Base-by-base conservation (phyloP, 2,329 filamentous ascomycete species). In the Pleomassaria siparia region DNA sequence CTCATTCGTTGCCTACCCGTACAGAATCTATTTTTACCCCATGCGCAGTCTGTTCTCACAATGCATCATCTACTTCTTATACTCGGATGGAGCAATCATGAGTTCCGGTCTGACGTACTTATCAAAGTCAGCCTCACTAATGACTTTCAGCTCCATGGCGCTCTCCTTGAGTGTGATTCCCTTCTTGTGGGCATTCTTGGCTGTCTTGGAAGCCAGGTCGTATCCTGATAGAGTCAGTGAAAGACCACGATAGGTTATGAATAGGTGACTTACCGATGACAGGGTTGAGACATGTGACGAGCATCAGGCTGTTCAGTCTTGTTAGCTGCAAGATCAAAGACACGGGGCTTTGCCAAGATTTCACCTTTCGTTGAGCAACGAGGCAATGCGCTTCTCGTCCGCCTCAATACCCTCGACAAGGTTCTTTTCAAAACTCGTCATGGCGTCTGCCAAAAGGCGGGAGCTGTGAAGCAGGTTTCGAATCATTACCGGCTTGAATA, bases 401-500 rank as follows among this genome's bases (percentile, higher is more conserved):
- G 94, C 92, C 75, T 91, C 82, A 21, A 97, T 83, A 20, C 92
- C 94, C 35, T 78, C 83, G 16, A 99, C 87, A 25, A 97, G 80
- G 77, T 97, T 92, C 80, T 89, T 88, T 78, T 96, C 89, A 70
- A 99, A 97, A 56, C 89, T 95, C 66, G 82, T 83, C 91, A 97
- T 97, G 63, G 88, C 89, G 67, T 99, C 94, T 28, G 89, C 81
- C 47, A 99, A 78, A 52, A 99, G 85, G 56, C 92, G 85, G 47
- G 87, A 80, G 77, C 90, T 96, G 82, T 97, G 94, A 30, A 99
- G 82, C 58, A 97, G 79, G 78, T 97, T 97, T 74, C 88, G 83
- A 75, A 97, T 97, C 71, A 99, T 82, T 49, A 97, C 83, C 35
- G 94, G 94, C 82, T 97, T 97, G 84, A 96, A 99, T 46, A 97